A percentile compares a stretch with the other conserved stretches of the same genome.
These are phyloP conservation scores for Tuber melanosporum DNA, from an alignment of 495 filamentous ascomycete species.

Conservation along the genomic window DNA sequence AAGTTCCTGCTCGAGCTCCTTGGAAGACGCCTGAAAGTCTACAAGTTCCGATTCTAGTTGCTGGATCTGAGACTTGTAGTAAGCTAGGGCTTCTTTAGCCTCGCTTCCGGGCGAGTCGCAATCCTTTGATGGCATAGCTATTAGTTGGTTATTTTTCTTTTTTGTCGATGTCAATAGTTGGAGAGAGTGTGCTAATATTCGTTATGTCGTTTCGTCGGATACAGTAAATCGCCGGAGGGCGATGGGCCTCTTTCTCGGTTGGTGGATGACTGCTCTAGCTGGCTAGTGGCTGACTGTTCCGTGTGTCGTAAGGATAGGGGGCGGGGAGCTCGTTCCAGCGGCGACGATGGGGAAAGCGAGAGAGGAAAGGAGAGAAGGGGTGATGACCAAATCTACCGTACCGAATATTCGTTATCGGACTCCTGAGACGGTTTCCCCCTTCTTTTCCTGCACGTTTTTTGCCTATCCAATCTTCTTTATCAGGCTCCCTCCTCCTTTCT, in stretches of 20 bases:
- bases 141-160: slow-evolving; percentile 14
- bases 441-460: background rate
- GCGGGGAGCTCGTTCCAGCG: background rate
- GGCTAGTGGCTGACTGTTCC: background rate
- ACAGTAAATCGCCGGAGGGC: slow-evolving; percentile 11
- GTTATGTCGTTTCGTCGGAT: slow-evolving; percentile 26
- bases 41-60: slow-evolving; percentile 82
- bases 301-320: slow-evolving; percentile 11
- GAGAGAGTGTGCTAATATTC: slow-evolving; percentile 31
- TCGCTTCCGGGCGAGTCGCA: slow-evolving; percentile 25
- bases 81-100: slow-evolving; percentile 65
- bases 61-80: slow-evolving; percentile 95
- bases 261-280: slow-evolving; percentile 7
- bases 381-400: background rate
- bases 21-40: slow-evolving; percentile 89
- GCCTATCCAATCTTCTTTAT: slow-evolving; percentile 3
- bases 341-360: background rate
- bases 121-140: slow-evolving; percentile 28
- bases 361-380: background rate
- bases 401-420: background rate
- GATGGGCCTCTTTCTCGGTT: slow-evolving; percentile 8
- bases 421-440: background rate
- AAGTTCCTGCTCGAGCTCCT: slow-evolving; percentile 87
- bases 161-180: slow-evolving; percentile 28
- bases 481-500: slow-evolving; percentile 14